phyloP scores from a whole-genome alignment of 345 rosid species.

The Nasturtium officinale region DNA sequence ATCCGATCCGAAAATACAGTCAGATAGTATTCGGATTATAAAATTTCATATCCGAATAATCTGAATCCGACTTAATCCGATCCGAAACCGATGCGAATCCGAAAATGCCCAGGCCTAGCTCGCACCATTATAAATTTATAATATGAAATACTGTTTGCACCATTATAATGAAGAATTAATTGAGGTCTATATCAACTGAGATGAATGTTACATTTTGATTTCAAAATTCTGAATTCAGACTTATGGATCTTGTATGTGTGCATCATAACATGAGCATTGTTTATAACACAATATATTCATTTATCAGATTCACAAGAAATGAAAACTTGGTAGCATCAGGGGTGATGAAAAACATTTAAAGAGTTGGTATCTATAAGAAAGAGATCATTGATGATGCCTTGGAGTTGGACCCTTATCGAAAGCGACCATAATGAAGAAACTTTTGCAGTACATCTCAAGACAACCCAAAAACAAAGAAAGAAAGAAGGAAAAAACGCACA shows the following conservation, averaged over 20 bases:
- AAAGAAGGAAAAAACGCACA: conserved; percentile 13
- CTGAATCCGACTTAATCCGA: too few relatives aligned
- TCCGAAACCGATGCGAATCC: too few relatives aligned
- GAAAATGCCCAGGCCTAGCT: too few relatives aligned
- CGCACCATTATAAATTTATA: too few relatives aligned
- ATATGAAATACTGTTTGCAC: too few relatives aligned
- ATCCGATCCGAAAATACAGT: too few relatives aligned
- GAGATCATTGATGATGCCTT: conserved; percentile 53
- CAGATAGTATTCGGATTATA: too few relatives aligned
- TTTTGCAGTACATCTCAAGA: neutral
- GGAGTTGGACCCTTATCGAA: conserved; percentile 53
- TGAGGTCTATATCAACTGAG: too few relatives aligned
- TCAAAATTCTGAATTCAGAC: too few relatives aligned
- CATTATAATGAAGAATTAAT: too few relatives aligned
- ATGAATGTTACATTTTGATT: too few relatives aligned
- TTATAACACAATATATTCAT: conserved; percentile 3
- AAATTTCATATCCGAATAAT: too few relatives aligned
- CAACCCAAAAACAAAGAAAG: neutral
- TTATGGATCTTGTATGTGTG: neutral
- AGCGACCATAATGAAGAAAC: conserved; percentile 54
- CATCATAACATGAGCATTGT: conserved; percentile 6
- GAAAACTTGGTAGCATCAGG: conserved; percentile 66
- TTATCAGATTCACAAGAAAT: conserved; percentile 60
- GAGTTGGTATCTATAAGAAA: conserved; percentile 61
- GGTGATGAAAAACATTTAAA: conserved; percentile 57